A percentile compares a stretch with the other conserved stretches of the same genome.
These are phyloP conservation scores for Amanita thiersii DNA, from an alignment of 768 basidiomycete species.

Conservation along the genomic window DNA sequence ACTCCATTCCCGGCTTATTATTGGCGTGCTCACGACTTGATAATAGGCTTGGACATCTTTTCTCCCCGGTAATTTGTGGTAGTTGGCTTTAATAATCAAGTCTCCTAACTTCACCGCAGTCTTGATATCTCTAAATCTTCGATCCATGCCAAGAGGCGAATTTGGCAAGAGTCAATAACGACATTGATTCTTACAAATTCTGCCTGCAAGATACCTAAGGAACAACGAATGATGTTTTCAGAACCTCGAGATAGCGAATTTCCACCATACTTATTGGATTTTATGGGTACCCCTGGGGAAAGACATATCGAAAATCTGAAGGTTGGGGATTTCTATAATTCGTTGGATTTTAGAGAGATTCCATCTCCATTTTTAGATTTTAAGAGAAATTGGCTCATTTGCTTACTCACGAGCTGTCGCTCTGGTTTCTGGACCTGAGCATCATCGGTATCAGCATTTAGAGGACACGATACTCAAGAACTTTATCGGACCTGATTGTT, in stretches of 20 bases:
- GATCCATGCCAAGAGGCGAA: constrained; percentile 56
- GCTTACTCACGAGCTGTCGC: constrained; percentile 47
- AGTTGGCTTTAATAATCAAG: not conserved
- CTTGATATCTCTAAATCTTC: constrained; percentile 50
- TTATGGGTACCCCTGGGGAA: constrained; percentile 56
- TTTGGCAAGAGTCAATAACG: constrained; percentile 75
- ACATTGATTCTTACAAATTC: constrained; percentile 55
- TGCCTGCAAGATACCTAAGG: constrained; percentile 48
- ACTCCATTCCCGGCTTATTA: not conserved
- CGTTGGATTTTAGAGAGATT: not conserved
- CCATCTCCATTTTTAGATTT: constrained; percentile 39
- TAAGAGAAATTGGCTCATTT: constrained; percentile 58
- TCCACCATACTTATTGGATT: constrained; percentile 64
- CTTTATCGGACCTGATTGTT: constrained; percentile 66
- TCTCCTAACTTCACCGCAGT: constrained; percentile 21
- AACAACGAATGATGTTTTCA: constrained; percentile 50
- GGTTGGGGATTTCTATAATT: constrained; percentile 24
- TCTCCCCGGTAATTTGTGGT: constrained; percentile 49
- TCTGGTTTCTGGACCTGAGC: constrained; percentile 38
- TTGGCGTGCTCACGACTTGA: not conserved
- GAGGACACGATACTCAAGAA: constrained; percentile 46
- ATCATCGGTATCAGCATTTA: constrained; percentile 35
- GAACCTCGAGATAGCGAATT: constrained; percentile 48
- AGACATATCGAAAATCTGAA: constrained; percentile 75
- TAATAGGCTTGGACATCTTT: constrained; percentile 68